Conservation (phyloP, 441 rosid genomes). For the Brassica balearica region DNA sequence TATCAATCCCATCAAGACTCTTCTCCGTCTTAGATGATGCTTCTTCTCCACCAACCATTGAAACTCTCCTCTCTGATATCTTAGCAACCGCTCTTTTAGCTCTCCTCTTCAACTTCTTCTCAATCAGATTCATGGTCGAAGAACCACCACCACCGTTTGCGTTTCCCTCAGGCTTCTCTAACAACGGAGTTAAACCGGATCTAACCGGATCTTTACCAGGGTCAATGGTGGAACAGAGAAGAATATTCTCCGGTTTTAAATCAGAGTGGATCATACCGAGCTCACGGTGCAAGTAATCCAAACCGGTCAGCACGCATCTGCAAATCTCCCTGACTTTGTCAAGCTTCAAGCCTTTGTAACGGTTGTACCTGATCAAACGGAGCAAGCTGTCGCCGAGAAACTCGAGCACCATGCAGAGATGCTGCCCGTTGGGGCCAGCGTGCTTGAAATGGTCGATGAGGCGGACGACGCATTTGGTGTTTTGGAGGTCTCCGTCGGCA, state of each 20-base stretch:
- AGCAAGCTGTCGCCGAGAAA: conserved; percentile 95
- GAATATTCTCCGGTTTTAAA: conserved; percentile 94
- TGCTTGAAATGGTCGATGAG: conserved; percentile 92
- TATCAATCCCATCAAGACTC: conserved; percentile 78
- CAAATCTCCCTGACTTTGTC: conserved; percentile 87
- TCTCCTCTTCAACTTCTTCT: conserved; percentile 90
- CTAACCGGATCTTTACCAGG: conserved; percentile 83
- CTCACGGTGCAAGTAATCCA: conserved; percentile 91
- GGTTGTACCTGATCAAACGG: conserved; percentile 76
- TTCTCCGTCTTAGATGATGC: conserved; percentile 53
- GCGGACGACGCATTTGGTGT: conserved; percentile 74
- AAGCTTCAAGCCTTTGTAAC: conserved; percentile 75
- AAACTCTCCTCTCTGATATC: conserved; percentile 72
- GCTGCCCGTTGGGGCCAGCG: conserved; percentile 92
- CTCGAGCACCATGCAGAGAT: conserved; percentile 94
- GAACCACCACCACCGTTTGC: conserved; percentile 48
- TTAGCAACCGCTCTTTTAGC: conserved; percentile 92
- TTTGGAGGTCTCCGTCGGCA: conserved; percentile 68
- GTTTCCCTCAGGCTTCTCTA: conserved; percentile 85
- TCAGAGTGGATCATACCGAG: conserved; percentile 86
- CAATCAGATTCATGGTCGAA: conserved; percentile 73
- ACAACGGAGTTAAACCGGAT: conserved; percentile 70
- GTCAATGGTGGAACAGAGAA: conserved; percentile 83
- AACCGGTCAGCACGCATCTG: conserved; percentile 75
- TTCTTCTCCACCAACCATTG: conserved; percentile 59